phyloP scores from a whole-genome alignment of 495 filamentous ascomycete genomes.

The Xylaria longipes region DNA sequence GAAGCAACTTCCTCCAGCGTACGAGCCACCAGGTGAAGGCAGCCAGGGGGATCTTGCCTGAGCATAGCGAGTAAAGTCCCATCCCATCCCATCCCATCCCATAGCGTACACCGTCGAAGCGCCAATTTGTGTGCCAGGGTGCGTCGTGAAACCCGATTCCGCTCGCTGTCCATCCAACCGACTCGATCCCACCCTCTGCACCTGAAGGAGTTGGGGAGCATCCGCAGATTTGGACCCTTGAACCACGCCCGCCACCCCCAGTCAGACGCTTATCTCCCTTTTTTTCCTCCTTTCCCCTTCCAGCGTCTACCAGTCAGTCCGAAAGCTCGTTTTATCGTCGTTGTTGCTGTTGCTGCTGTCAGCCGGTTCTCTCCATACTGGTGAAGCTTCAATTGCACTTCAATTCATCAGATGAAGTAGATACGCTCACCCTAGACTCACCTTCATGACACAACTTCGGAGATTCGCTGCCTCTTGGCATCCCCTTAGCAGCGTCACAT shows the following conservation, averaged over 20 bases:
- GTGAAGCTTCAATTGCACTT: constrained; percentile 24
- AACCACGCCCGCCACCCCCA: constrained; percentile 15
- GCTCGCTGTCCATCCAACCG: constrained; percentile 20
- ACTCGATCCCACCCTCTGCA: constrained; percentile 13
- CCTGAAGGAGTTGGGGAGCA: constrained; percentile 13
- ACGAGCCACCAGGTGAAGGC: neutral
- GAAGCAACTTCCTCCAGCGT: constrained; percentile 4
- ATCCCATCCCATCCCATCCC: neutral
- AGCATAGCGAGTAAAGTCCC: neutral
- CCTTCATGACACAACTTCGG: constrained; percentile 31
- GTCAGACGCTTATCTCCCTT: constrained; percentile 25
- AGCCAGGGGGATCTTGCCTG: constrained; percentile 1
- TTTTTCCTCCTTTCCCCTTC: constrained; percentile 20
- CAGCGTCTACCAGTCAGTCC: constrained; percentile 17
- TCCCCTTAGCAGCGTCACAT: constrained; percentile 29
- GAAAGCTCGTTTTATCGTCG: neutral
- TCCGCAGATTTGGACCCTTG: constrained; percentile 28
- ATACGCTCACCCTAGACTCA: constrained; percentile 3
- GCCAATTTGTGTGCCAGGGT: neutral
- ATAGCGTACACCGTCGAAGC: neutral
- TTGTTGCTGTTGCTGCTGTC: constrained; percentile 15
- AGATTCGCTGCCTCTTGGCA: constrained; percentile 32
- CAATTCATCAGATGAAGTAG: constrained; percentile 25
- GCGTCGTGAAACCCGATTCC: constrained; percentile 14
- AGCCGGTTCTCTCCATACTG: constrained; percentile 6